phyloP scores from a whole-genome alignment of 208 protist genomes.

The Trypanosoma platydactyli region DNA sequence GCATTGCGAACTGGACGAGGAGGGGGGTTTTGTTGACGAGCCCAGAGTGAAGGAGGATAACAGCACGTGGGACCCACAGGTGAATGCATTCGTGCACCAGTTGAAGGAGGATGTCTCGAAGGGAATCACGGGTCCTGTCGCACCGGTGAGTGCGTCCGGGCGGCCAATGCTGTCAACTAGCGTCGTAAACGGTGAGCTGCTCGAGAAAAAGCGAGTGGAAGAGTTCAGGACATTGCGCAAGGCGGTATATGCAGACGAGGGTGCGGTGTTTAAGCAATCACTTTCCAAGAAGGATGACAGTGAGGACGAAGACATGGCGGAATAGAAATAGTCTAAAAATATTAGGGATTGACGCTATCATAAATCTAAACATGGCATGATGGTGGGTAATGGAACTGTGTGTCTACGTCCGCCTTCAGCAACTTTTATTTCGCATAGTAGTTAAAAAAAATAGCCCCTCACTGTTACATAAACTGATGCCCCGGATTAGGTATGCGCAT shows the following conservation, averaged over 20 bases:
- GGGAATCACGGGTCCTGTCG: slow-evolving; percentile 31
- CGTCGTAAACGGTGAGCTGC: slow-evolving; percentile 56
- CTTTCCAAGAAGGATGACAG: slow-evolving; percentile 35
- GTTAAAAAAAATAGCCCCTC: no score
- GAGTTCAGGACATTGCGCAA: slow-evolving; percentile 79
- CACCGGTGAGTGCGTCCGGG: slow-evolving; percentile 50
- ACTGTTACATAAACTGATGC: neutral
- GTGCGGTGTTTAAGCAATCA: slow-evolving; percentile 72
- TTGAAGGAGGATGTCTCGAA: slow-evolving; percentile 55
- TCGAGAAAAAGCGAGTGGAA: slow-evolving; percentile 41
- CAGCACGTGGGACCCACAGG: slow-evolving; percentile 64
- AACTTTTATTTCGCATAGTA: no score
- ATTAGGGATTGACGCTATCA: no score
- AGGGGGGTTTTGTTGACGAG: slow-evolving; percentile 19
- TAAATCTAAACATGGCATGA: no score
- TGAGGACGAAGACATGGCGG: slow-evolving; percentile 51
- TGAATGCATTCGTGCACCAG: slow-evolving; percentile 64
- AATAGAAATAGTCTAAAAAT: no score
- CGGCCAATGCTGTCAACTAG: slow-evolving; percentile 63
- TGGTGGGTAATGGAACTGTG: no score
- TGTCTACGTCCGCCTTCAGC: no score
- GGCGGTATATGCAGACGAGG: slow-evolving; percentile 89
- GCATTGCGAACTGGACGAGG: slow-evolving; percentile 51
- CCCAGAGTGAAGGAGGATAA: slow-evolving; percentile 18
- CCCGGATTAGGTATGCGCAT: neutral